Evolutionary conservation across 805 yeast species (phyloP).

Genomic region (Phaffomyces thermotolerans): DNA sequence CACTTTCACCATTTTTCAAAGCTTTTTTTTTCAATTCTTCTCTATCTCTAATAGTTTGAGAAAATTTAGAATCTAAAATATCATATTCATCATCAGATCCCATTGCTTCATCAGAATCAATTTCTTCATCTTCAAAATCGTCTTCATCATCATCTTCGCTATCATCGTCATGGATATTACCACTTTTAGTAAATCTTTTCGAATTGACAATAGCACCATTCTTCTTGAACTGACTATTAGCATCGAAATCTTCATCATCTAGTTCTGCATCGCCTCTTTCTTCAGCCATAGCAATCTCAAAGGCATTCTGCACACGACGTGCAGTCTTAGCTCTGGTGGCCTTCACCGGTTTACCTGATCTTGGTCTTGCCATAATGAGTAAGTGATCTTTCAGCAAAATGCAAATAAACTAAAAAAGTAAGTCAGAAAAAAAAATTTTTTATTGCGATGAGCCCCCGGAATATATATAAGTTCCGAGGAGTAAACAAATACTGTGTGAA

Average conservation of each 20-base stretch:
- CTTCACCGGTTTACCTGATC: not conserved
- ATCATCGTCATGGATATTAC: conserved; percentile 14
- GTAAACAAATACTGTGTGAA: too few relatives aligned
- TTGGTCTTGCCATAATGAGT: conserved; percentile 2
- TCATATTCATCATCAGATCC: conserved; percentile 76
- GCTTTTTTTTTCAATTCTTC: conserved; percentile 21
- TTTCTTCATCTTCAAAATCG: conserved; percentile 52
- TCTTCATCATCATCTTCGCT: conserved; percentile 25
- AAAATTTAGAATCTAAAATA: conserved; percentile 54
- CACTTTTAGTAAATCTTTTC: conserved; percentile 17
- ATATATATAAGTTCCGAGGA: not conserved
- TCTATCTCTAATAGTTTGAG: conserved; percentile 61
- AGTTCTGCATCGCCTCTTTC: conserved; percentile 15
- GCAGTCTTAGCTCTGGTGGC: conserved; percentile 18
- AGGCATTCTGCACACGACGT: conserved; percentile 41
- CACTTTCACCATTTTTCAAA: conserved; percentile 20
- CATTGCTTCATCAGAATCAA: conserved; percentile 82
- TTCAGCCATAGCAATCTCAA: conserved; percentile 35
- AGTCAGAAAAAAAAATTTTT: conserved; percentile 1
- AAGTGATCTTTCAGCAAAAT: not conserved
- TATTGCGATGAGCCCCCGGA: conserved; percentile 9
- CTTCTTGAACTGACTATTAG: conserved; percentile 4
- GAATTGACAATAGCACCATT: conserved; percentile 34
- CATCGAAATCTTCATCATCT: conserved; percentile 26
- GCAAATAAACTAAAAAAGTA: not conserved